These are phyloP conservation scores for Aspergillus neotritici DNA, from an alignment of 2,329 filamentous ascomycete genomes.

Conservation along the genomic window DNA sequence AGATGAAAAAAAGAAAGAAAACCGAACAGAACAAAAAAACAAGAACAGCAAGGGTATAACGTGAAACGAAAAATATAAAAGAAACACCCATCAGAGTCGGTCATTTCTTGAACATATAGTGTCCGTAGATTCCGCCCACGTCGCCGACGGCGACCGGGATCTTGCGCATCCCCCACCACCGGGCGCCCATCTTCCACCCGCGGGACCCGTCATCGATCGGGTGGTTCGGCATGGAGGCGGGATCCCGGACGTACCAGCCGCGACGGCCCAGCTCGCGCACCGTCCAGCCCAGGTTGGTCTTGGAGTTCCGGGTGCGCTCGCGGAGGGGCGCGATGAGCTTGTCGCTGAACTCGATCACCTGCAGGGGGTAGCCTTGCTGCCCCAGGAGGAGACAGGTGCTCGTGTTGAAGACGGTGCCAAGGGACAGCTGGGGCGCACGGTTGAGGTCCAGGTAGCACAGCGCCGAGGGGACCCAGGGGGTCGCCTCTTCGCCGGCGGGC, in stretches of 20 bases:
- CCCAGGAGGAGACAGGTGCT: conserved; percentile 54
- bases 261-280: conserved; percentile 61
- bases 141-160: conserved; percentile 52
- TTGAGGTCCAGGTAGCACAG: conserved; percentile 73
- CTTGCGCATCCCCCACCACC: conserved; percentile 78
- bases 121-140: conserved; percentile 54
- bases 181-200: conserved; percentile 77
- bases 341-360: conserved; percentile 69
- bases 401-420: conserved; percentile 54
- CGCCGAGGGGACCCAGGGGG: conserved; percentile 50
- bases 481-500: not conserved
- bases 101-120: conserved; percentile 55
- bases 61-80: conserved; percentile 9
- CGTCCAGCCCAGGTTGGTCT: conserved; percentile 60
- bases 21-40: conserved; percentile 5
- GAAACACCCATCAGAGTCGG: conserved; percentile 3
- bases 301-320: conserved; percentile 55
- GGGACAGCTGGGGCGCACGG: conserved; percentile 56
- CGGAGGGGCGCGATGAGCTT: conserved; percentile 61
- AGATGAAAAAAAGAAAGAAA: conserved; percentile 7
- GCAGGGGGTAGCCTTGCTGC: conserved; percentile 59
- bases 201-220: conserved; percentile 52
- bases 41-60: conserved; percentile 13
- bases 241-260: conserved; percentile 60
- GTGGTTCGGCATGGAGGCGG: conserved; percentile 28